phyloP scores from a whole-genome alignment of 1,284 basidiomycete species.

The Trichosporon ovoides region DNA sequence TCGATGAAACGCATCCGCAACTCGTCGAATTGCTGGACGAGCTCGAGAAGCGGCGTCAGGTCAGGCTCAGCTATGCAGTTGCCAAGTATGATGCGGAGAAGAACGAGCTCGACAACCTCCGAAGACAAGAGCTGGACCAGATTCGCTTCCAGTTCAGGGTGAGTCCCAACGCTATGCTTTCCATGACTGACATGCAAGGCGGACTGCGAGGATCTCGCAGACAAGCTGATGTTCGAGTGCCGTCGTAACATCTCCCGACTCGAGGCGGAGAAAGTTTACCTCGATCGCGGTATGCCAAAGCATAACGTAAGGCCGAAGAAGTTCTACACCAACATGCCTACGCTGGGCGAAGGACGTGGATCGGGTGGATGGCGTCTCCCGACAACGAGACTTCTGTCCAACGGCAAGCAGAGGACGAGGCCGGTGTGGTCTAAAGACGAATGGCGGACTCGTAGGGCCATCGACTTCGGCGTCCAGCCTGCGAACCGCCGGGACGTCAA shows the following conservation, averaged over 20 bases:
- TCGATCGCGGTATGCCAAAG: slow-evolving; percentile 19
- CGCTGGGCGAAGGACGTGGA: slow-evolving; percentile 28
- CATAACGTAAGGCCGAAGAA: slow-evolving; percentile 9
- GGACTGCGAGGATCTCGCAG: slow-evolving; percentile 23
- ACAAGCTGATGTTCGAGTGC: slow-evolving; percentile 23
- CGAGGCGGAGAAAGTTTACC: slow-evolving; percentile 24
- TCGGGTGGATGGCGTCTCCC: slow-evolving; percentile 29
- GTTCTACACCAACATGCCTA: slow-evolving; percentile 25
- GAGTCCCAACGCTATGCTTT: slow-evolving; percentile 6
- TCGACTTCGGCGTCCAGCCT: slow-evolving; percentile 11
- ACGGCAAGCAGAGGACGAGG: slow-evolving; percentile 16
- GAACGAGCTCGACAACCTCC: slow-evolving; percentile 17
- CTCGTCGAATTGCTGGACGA: slow-evolving; percentile 30
- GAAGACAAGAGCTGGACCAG: slow-evolving; percentile 12
- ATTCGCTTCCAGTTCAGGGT: slow-evolving; percentile 22
- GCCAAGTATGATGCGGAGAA: slow-evolving; percentile 14
- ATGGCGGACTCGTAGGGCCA: slow-evolving; percentile 19
- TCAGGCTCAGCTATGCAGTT: slow-evolving; percentile 18
- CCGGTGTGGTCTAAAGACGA: slow-evolving; percentile 19
- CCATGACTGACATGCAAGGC: slow-evolving; percentile 16
- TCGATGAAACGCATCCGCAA: slow-evolving; percentile 26
- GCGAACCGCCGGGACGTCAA: slow-evolving; percentile 14
- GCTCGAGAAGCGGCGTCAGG: slow-evolving; percentile 24
- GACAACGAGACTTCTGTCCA: slow-evolving; percentile 24
- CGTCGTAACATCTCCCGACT: slow-evolving; percentile 22